Percentiles rank a stretch among this genome's conserved stretches.
Evolutionary conservation across 2,329 filamentous ascomycete genomes (phyloP).

Genomic region (Chalaropsis thielavioides): DNA sequence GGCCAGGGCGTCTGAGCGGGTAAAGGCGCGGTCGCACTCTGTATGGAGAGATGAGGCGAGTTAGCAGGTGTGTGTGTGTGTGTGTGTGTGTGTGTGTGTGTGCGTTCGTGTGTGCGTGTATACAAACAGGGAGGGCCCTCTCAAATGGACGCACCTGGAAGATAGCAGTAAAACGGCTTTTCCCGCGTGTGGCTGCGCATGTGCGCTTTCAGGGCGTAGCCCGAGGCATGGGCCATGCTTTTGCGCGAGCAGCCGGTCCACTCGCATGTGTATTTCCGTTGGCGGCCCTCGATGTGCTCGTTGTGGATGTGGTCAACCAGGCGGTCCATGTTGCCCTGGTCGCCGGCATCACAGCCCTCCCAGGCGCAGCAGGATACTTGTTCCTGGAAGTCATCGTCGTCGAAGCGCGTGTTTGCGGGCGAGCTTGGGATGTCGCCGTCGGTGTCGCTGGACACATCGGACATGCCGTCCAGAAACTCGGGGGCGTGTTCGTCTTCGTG

Average conservation of each 20-base stretch:
- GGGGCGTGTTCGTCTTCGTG: slow-evolving; percentile 33
- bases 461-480: slow-evolving; percentile 42
- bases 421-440: slow-evolving; percentile 71
- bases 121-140: too few species aligned
- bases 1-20: slow-evolving; percentile 82
- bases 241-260: slow-evolving; percentile 85
- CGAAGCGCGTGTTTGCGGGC: slow-evolving; percentile 48
- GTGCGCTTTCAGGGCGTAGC: slow-evolving; percentile 89
- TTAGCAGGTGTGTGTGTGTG: neutral
- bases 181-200: slow-evolving; percentile 97
- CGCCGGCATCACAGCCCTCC: slow-evolving; percentile 58
- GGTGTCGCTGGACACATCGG: slow-evolving; percentile 78
- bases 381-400: slow-evolving; percentile 62
- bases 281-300: slow-evolving; percentile 81
- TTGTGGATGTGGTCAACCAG: slow-evolving; percentile 77
- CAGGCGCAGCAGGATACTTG: slow-evolving; percentile 67
- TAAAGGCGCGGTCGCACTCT: slow-evolving; percentile 98
- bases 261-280: slow-evolving; percentile 97
- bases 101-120: too few species aligned
- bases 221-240: slow-evolving; percentile 82
- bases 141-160: slow-evolving; percentile 67
- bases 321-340: slow-evolving; percentile 66
- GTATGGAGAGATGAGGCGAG: slow-evolving; percentile 3
- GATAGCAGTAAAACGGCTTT: slow-evolving; percentile 93
- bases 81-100: too few species aligned